Base-by-base conservation (phyloP, 257 asterid genomes). In the Nicotiana attenuata region DNA sequence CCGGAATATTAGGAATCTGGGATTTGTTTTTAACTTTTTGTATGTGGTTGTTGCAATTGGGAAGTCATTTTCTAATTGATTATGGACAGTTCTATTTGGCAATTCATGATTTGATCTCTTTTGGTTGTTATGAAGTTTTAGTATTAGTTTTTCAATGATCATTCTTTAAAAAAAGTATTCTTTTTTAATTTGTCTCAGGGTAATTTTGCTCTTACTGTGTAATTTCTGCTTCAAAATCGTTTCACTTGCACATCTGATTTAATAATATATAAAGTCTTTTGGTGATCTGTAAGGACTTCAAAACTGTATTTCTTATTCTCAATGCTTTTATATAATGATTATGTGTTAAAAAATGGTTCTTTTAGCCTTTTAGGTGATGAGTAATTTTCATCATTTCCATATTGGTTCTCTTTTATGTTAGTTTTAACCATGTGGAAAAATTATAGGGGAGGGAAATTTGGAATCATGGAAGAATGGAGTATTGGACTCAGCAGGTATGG, bases 381-480 rank as follows among this genome's bases (percentile, higher is more conserved):
- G 5, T 15, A 57, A 14, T 81, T 31, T 15, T 31, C 22, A 31
- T 61, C 13, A 55, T 63, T 57, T 22, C 38, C 52, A 57, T n/a
- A 81, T 65, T 79, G 61, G 47, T 50, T 3, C 26, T 67, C 80
- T 20, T 24, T 50, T 53, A 57, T 59, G 9, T 24, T 55, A 22
- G n/a, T 76, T 24, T 76, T 60, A 33, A 77, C 29, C 16, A 63
- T 82, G 65, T 24, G 64, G 68, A 50, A 55, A 81, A 31, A 80
- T 16, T 85, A 87, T 73, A 96, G 99, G 94, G 66, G 89, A 88
- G 78, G 91, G 84, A 76, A 92, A 90, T 76, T 69, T 89, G 87
- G 94, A 92, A 9, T 85, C 92, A 15, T 94, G 98, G 99, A 89
- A 85, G 87, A 89, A 93, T 89, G 90, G 91, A 59, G 85, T 89